Conservation (phyloP, 1,284 basidiomycete genomes). For the Exsudoporus floridanus region DNA sequence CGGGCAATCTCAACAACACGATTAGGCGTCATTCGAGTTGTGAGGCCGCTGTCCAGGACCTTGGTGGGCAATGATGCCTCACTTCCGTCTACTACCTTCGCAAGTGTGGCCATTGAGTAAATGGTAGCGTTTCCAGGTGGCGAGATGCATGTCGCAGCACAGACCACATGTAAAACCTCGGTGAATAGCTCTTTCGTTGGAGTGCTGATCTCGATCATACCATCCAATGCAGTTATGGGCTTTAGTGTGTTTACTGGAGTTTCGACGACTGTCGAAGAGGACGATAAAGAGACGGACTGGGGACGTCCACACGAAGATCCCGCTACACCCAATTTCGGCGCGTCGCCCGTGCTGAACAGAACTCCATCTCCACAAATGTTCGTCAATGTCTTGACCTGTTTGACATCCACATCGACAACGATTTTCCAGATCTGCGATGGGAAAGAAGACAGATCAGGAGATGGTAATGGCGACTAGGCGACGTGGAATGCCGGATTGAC, state of each 20-base stretch:
- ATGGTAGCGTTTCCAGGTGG: not conserved
- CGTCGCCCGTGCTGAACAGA: not conserved
- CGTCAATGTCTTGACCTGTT: not conserved
- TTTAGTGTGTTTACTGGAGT: not conserved
- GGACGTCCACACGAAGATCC: not conserved
- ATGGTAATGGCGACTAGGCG: not conserved
- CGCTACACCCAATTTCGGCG: not conserved
- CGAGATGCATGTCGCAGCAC: not conserved
- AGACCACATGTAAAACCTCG: not conserved
- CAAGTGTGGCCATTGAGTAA: not conserved
- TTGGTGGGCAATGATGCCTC: not conserved
- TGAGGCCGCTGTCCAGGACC: not conserved
- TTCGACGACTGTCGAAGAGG: not conserved
- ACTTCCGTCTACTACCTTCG: not conserved
- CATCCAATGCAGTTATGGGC: not conserved
- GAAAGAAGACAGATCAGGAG: slow-evolving; percentile 5
- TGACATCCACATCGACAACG: not conserved
- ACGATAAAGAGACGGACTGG: not conserved
- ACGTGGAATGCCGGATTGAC: not conserved
- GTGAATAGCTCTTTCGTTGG: not conserved
- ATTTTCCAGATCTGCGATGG: slow-evolving; percentile 10
- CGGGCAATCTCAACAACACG: not conserved
- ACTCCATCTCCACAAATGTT: not conserved
- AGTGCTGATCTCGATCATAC: not conserved
- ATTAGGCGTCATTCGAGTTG: not conserved